A percentile compares a stretch with the other conserved stretches of the same genome.
Evolutionary conservation across 148 eudicot genomes (phyloP).

Genomic region (Selenicereus undatus): DNA sequence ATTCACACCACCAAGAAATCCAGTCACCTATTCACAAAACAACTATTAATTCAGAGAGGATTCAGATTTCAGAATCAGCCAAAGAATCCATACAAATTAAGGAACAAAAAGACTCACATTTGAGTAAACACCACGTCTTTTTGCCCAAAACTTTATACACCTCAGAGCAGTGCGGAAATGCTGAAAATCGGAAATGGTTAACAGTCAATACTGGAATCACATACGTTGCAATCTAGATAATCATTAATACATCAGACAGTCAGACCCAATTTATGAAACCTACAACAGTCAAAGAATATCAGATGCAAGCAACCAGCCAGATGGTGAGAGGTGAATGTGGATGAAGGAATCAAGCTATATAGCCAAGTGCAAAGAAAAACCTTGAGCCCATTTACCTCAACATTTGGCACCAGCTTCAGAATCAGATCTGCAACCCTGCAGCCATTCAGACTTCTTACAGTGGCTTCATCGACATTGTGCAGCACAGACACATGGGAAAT

Average conservation of each 20-base stretch:
- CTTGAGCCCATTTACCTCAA: slow-evolving; percentile 37
- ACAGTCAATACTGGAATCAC: neutral
- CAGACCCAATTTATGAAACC: too few relatives aligned
- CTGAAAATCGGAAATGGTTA: slow-evolving; percentile 27
- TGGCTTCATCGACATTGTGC: slow-evolving; percentile 74
- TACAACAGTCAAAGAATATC: neutral
- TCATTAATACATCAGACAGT: too few relatives aligned
- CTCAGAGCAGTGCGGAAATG: slow-evolving; percentile 76
- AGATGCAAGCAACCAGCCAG: too few relatives aligned
- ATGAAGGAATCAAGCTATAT: neutral
- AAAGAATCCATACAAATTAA: neutral
- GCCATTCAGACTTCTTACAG: slow-evolving; percentile 90
- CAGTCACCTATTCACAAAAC: slow-evolving; percentile 55
- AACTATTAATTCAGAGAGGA: neutral
- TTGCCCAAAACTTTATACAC: slow-evolving; percentile 91
- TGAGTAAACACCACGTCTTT: slow-evolving; percentile 80
- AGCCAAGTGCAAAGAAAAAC: neutral
- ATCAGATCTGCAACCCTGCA: slow-evolving; percentile 92
- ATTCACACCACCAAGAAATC: slow-evolving; percentile 94
- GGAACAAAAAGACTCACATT: slow-evolving; percentile 50
- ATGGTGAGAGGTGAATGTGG: neutral
- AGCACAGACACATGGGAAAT: slow-evolving; percentile 66
- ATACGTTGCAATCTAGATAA: neutral
- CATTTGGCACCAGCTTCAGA: slow-evolving; percentile 86
- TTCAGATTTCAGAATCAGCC: neutral